A percentile compares a stretch with the other conserved stretches of the same genome.
These are phyloP conservation scores for Penicillium sp. DNA, from an alignment of 2,329 filamentous ascomycete genomes.

Conservation along the genomic window DNA sequence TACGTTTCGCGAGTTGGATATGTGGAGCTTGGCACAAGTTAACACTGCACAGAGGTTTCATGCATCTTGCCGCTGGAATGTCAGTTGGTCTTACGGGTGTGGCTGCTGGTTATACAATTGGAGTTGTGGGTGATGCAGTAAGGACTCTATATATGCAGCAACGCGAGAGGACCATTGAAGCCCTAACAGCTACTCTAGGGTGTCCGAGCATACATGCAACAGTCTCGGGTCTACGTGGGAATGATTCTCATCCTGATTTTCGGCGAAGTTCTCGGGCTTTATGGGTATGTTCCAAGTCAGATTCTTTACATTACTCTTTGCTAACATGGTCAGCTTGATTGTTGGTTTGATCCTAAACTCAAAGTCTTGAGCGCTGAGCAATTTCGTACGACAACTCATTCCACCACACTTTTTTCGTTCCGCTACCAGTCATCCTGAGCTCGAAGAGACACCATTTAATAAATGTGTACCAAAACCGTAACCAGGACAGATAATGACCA, in stretches of 20 bases:
- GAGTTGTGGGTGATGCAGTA: slow-evolving; percentile 88
- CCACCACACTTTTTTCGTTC: background rate
- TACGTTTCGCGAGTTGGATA: slow-evolving; percentile 45
- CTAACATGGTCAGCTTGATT: slow-evolving; percentile 65
- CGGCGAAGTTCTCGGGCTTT: slow-evolving; percentile 92
- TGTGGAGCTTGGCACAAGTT: slow-evolving; percentile 24
- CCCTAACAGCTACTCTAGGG: slow-evolving; percentile 50
- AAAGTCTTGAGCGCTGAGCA: slow-evolving; percentile 47
- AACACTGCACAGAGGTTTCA: slow-evolving; percentile 65
- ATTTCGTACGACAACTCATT: background rate
- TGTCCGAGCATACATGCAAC: slow-evolving; percentile 92
- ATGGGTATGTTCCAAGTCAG: slow-evolving; percentile 65
- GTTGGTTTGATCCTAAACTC: slow-evolving; percentile 93
- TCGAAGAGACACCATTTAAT: background rate
- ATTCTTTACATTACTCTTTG: background rate
- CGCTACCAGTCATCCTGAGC: background rate
- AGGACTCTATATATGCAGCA: slow-evolving; percentile 22
- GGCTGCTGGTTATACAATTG: slow-evolving; percentile 94
- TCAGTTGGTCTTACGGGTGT: slow-evolving; percentile 90
- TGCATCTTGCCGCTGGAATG: slow-evolving; percentile 88
- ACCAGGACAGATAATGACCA: background rate
- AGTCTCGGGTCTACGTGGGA: slow-evolving; percentile 93
- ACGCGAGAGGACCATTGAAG: background rate
- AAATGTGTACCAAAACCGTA: background rate
- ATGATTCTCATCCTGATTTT: slow-evolving; percentile 99